A percentile compares a stretch with the other conserved stretches of the same genome.
Conservation (phyloP, 306 rosid species). For the Lotus japonicus region DNA sequence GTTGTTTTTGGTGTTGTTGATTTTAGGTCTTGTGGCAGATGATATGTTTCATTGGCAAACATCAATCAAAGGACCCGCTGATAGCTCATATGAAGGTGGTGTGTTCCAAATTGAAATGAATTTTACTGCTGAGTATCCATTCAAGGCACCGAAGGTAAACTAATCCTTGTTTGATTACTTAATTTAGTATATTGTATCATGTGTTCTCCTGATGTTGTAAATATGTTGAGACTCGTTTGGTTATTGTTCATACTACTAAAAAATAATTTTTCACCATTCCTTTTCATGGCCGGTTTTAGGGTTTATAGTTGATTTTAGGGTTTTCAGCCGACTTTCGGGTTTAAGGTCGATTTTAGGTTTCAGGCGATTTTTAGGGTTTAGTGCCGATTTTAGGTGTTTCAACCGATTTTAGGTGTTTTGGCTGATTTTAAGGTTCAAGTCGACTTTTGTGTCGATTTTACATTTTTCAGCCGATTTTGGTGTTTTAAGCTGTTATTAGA, state of each 20-base stretch:
- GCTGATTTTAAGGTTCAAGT: too few relatives aligned
- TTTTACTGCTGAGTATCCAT: conserved; percentile 87
- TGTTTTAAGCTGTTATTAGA: too few relatives aligned
- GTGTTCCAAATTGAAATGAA: conserved; percentile 77
- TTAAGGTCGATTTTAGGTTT: too few relatives aligned
- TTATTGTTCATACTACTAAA: neutral
- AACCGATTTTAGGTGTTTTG: too few relatives aligned
- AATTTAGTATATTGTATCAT: neutral
- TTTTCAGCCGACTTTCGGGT: too few relatives aligned
- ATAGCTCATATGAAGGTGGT: conserved; percentile 81
- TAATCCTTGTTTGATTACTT: neutral
- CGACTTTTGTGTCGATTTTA: too few relatives aligned
- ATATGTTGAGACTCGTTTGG: neutral
- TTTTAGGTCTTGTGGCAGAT: conserved; percentile 81
- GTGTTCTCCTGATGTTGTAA: neutral
- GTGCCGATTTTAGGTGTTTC: too few relatives aligned
- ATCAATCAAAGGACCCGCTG: conserved; percentile 84
- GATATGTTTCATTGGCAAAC: conserved; percentile 98
- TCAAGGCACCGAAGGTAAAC: conserved; percentile 86
- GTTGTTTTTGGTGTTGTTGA: neutral
- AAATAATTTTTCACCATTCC: neutral
- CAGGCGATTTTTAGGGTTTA: too few relatives aligned
- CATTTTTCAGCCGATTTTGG: too few relatives aligned
- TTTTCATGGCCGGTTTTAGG: too few relatives aligned
- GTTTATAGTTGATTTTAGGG: too few relatives aligned